These are phyloP conservation scores for Venturia effusa DNA, from an alignment of 2,329 filamentous ascomycete genomes.

Conservation along the genomic window DNA sequence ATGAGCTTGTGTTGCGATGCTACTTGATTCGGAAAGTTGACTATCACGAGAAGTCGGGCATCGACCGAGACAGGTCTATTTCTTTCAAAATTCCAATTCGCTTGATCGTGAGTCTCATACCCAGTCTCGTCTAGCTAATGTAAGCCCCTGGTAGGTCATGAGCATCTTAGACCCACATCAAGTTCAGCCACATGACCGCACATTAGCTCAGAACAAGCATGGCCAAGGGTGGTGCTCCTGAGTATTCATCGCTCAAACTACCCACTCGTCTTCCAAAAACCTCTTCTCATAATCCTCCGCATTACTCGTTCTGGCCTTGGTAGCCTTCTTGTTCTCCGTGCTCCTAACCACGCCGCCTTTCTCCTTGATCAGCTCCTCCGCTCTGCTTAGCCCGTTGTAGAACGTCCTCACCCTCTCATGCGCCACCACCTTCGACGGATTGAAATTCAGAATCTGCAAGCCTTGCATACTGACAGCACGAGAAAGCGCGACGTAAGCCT, in stretches of 20 bases:
- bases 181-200: background rate
- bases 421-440: constrained; percentile 85
- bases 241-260: constrained; percentile 8
- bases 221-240: background rate
- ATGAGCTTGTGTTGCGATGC: too few species aligned
- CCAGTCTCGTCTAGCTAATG: too few species aligned
- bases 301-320: constrained; percentile 13
- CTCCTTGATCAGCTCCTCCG: constrained; percentile 35
- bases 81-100: too few species aligned
- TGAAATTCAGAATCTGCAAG: constrained; percentile 78
- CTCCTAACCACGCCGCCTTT: constrained; percentile 18
- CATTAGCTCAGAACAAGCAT: background rate
- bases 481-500: constrained; percentile 93
- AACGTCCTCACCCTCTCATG: constrained; percentile 79
- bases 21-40: too few species aligned
- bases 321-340: constrained; percentile 19
- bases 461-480: constrained; percentile 82
- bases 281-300: constrained; percentile 22
- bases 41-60: too few species aligned
- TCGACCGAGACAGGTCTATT: too few species aligned
- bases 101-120: too few species aligned
- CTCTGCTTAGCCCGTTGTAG: constrained; percentile 70
- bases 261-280: constrained; percentile 17
- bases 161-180: too few species aligned
- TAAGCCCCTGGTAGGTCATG: too few species aligned